phyloP scores from a whole-genome alignment of 129 eudicot species.

The Flaveria trinervia region DNA sequence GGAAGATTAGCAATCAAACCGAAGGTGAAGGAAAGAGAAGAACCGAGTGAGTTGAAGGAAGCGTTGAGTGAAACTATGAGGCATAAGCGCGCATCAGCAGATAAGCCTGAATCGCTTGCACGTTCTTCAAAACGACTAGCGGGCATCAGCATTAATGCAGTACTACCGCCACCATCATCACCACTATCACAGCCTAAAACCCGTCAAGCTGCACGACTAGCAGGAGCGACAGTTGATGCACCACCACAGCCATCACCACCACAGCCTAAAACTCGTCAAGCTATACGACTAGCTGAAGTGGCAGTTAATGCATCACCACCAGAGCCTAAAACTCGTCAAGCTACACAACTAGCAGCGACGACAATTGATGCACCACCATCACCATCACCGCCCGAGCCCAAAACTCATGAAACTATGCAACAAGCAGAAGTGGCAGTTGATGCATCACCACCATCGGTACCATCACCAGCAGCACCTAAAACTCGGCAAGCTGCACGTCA shows the following conservation, averaged over 20 bases:
- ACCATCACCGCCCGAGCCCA: background rate
- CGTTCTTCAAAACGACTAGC: slow-evolving; percentile 61
- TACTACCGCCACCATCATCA: background rate
- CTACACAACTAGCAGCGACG: background rate
- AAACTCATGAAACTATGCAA: slow-evolving; percentile 23
- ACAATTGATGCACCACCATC: background rate
- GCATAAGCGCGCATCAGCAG: slow-evolving; percentile 32
- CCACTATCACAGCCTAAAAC: slow-evolving; percentile 15
- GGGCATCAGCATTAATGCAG: slow-evolving; percentile 9
- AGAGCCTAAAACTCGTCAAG: slow-evolving; percentile 9
- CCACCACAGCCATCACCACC: background rate
- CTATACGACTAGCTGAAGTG: slow-evolving; percentile 12
- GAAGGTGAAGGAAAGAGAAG: slow-evolving; percentile 37
- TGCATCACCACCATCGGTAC: background rate
- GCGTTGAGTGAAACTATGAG: slow-evolving; percentile 30
- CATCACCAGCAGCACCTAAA: slow-evolving; percentile 14
- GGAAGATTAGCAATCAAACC: slow-evolving; percentile 49
- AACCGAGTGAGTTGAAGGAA: slow-evolving; percentile 10
- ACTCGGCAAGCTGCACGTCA: slow-evolving; percentile 11
- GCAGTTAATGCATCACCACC: background rate
- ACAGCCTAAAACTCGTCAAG: slow-evolving; percentile 13
- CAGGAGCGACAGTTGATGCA: slow-evolving; percentile 8
- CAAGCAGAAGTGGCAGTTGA: background rate
- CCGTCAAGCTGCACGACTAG: slow-evolving; percentile 3
- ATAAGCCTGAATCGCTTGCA: slow-evolving; percentile 34